Evolutionary conservation across 345 rosid species (phyloP), one percentile per base, ranked within the genome.

Genomic region (Reutealis trisperma): DNA sequence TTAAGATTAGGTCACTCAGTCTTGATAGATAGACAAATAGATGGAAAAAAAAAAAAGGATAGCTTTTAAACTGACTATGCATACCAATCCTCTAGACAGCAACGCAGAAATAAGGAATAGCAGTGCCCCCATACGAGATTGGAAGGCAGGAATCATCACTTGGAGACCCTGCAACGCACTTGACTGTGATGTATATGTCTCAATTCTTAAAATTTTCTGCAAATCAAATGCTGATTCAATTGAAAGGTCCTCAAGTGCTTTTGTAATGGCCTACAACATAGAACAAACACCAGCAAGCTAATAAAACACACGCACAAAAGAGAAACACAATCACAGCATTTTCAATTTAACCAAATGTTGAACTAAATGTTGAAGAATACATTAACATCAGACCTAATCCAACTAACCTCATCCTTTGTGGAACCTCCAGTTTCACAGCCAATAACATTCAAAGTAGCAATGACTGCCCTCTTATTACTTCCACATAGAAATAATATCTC

Each of bases 21-120:
- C 47, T 19, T 45, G 16, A 9, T 63, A 37, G 24, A 45, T 14
- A 24, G 30, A 41, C 7, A 24, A 21, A 15, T 41, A 14, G 64
- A 34, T 24, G 7, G 49, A 25, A 62, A 59, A 59, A 0, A 2
- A 57, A 25, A 62, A 59, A 59, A 0, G 1, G 42, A 37, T 37
- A 37, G 51, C 64, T 66, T 71, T 37, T 30, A 77, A 63, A 77
- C 34, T n/a, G 52, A 61, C n/a, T 52, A 80, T 70, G 63, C 92
- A 79, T 92, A 96, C 99, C 97, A 96, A 85, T 92, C 95, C 98
- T 75, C 96, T 92, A 78, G 99, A 94, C 67, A 96, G 93, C 72
- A 96, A 85, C 21, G 98, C 97, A 60, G 99, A 96, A 80, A 96
- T 87, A 70, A 96, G 97, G 87, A 96, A 94, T 21, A 94, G 88